Conservation (phyloP, 2,329 filamentous ascomycete genomes). For the Botrytis deweyae region DNA sequence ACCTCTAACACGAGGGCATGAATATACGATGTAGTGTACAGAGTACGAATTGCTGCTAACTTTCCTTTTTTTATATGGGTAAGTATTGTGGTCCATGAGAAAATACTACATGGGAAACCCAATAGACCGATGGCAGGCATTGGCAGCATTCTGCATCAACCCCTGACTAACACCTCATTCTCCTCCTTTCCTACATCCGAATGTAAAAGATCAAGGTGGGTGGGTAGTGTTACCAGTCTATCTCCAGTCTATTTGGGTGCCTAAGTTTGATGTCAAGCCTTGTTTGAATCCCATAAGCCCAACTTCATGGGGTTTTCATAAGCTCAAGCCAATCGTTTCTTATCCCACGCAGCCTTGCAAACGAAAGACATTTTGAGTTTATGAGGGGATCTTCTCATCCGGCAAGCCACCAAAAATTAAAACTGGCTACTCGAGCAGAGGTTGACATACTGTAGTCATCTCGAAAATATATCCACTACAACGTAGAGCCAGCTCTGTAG, state of each 20-base stretch:
- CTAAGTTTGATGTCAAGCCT: constrained; percentile 6
- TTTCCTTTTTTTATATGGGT: background rate
- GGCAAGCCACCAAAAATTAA: background rate
- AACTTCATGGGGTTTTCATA: background rate
- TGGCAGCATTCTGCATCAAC: background rate
- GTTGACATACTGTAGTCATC: too few relatives aligned
- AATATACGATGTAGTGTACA: background rate
- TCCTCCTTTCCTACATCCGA: background rate
- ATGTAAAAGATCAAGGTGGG: background rate
- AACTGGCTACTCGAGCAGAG: background rate
- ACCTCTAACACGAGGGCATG: background rate
- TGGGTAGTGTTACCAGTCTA: background rate
- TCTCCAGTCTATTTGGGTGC: constrained; percentile 1
- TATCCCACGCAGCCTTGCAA: background rate
- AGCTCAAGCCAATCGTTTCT: constrained; percentile 1
- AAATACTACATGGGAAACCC: background rate
- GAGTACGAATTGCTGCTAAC: background rate
- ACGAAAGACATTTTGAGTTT: background rate
- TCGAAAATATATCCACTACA: background rate
- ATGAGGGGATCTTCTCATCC: background rate
- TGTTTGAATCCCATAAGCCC: background rate
- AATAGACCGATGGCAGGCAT: background rate
- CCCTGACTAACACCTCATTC: background rate
- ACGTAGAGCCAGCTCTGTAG: background rate
- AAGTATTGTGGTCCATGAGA: background rate